Evolutionary conservation across 345 rosid genomes (phyloP), one percentile per base, ranked within the genome.

Genomic region (Bretschneidera sinensis): DNA sequence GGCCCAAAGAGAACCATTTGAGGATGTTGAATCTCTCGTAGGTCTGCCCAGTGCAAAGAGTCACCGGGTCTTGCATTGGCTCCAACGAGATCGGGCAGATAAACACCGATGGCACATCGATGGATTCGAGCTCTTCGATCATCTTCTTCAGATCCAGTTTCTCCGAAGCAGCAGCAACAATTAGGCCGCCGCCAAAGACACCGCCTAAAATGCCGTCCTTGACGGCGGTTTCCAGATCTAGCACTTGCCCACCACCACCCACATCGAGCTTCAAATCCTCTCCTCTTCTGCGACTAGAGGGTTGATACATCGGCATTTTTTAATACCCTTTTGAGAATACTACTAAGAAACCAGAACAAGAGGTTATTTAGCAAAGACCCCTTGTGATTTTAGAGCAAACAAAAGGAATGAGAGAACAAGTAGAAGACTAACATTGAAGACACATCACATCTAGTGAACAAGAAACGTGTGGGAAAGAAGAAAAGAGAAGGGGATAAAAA

Each of bases 1-100:
- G 90, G 20, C 89, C 87, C 48, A 84, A 50, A 59, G 65, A 64
- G 43, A 86, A 77, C 89, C 94, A 86, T 64, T 68, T 82, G 55
- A 82, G 69, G 61, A 86, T 86, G 73, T 84, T 80, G 59, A 79
- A 75, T 62, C 85, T 74, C 57, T 86, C 87, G 21, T 86, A 86
- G 58, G 94, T 86, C 60, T 86, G 89, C 24, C 94, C 89, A 9
- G 89, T 86, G 71, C 92, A 86, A 51, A 83, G 73, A 28, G 92
- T 86, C 25, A 86, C 89, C 0, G 89, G 94, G 72, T 86, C 87
- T 66, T 73, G 83, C 89, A 86, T 86, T 31, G 89, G 84, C 57
- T 84, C 85, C 18, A 86, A 55, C 0, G 94, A 86, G 71, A 86
- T 84, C 4, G 89, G 89, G 31, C 94, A 86, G 15, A 86, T 77